Percentiles rank a stretch among this genome's conserved stretches.
phyloP scores from a whole-genome alignment of 2,329 filamentous ascomycete genomes.

The Myriosclerotinia scirpicola region DNA sequence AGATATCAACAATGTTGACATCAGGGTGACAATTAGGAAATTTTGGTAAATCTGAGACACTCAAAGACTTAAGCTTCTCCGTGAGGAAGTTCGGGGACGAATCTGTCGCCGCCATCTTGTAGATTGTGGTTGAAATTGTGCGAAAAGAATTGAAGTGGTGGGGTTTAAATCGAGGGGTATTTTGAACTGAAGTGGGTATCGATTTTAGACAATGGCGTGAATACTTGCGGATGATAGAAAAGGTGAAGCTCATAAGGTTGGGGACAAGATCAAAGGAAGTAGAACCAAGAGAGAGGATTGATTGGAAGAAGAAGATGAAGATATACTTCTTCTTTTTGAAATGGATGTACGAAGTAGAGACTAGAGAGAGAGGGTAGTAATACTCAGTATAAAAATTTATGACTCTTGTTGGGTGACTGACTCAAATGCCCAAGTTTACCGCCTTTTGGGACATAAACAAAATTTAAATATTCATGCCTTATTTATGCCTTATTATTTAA shows the following conservation, averaged over 20 bases:
- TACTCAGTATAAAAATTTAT: background rate
- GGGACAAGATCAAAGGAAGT: background rate
- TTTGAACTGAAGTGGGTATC: constrained; percentile 21
- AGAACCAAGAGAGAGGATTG: background rate
- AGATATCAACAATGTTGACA: constrained; percentile 75
- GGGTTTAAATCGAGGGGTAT: constrained; percentile 23
- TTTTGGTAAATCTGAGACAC: constrained; percentile 33
- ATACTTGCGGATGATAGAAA: constrained; percentile 1
- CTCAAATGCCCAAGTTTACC: background rate
- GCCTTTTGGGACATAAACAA: background rate
- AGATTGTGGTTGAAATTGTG: constrained; percentile 26
- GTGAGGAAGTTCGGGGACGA: constrained; percentile 22
- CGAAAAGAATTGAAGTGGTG: constrained; percentile 25
- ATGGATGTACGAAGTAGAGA: background rate
- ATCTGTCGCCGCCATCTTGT: constrained; percentile 35
- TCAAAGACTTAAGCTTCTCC: constrained; percentile 38
- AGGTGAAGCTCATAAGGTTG: constrained; percentile 10
- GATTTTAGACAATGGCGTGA: constrained; percentile 8
- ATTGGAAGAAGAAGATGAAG: background rate
- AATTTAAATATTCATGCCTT: no score
- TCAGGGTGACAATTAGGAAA: constrained; percentile 64
- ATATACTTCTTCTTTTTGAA: background rate
- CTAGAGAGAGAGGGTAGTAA: background rate
- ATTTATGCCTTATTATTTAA: background rate
- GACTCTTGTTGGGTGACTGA: constrained; percentile 1